phyloP scores from a whole-genome alignment of 1,284 basidiomycete species.

The Austroboletus novae-zelandiae region DNA sequence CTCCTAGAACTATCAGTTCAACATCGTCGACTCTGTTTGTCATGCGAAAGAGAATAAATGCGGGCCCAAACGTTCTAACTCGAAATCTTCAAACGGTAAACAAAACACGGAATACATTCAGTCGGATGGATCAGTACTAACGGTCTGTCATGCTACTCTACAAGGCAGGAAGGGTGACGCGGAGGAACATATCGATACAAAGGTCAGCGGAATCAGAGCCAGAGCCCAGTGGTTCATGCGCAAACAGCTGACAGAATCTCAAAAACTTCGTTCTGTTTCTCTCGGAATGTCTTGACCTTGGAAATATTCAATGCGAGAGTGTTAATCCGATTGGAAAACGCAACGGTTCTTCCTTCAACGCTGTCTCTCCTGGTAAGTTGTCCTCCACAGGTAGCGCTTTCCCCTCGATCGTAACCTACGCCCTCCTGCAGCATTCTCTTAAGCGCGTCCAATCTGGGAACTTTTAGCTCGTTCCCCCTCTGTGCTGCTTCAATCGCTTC shows the following conservation, averaged over 20 bases:
- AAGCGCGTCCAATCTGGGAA: constrained; percentile 62
- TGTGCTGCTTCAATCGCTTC: constrained; percentile 49
- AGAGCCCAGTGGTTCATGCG: constrained; percentile 5
- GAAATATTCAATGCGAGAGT: constrained; percentile 68
- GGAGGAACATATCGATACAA: constrained; percentile 12
- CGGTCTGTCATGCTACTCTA: constrained; percentile 4
- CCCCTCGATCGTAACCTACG: constrained; percentile 38
- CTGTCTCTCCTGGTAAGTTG: constrained; percentile 41
- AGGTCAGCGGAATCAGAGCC: neutral
- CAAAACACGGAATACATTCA: neutral
- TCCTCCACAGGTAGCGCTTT: constrained; percentile 22
- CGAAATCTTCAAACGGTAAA: neutral
- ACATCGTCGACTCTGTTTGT: no score
- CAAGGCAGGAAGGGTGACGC: neutral
- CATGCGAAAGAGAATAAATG: no score
- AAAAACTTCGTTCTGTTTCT: constrained; percentile 71
- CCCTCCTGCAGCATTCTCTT: constrained; percentile 57
- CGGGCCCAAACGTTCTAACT: no score
- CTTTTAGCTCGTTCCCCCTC: constrained; percentile 40
- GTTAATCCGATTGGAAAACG: constrained; percentile 74
- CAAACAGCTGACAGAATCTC: constrained; percentile 42
- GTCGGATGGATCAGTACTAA: neutral
- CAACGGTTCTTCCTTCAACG: constrained; percentile 58
- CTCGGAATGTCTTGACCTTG: constrained; percentile 63
- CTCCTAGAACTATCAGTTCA: no score